Evolutionary conservation across 2,329 filamentous ascomycete species (phyloP).

Genomic region (Beauveria brongniartii): DNA sequence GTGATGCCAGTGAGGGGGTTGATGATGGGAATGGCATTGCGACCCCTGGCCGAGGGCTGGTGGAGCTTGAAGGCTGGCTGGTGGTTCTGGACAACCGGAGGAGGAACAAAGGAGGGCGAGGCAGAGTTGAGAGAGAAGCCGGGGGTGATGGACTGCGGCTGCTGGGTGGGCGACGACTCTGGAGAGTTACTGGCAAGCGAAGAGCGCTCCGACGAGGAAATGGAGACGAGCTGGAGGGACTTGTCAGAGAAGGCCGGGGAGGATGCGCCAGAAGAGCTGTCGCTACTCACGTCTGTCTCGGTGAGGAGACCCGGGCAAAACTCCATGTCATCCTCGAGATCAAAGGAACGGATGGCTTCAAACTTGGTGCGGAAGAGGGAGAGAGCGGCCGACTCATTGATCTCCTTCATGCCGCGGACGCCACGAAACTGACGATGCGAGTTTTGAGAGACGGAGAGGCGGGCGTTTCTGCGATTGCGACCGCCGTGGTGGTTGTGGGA

Average conservation of each 20-base stretch:
- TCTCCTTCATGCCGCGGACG: constrained; percentile 78
- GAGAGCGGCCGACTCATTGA: constrained; percentile 68
- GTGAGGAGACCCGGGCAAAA: constrained; percentile 91
- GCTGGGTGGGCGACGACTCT: constrained; percentile 82
- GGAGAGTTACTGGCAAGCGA: constrained; percentile 93
- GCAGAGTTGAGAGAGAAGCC: constrained; percentile 65
- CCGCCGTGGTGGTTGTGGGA: constrained; percentile 66
- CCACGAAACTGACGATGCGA: constrained; percentile 79
- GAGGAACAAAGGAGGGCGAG: constrained; percentile 58
- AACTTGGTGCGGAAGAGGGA: constrained; percentile 78
- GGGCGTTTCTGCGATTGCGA: constrained; percentile 76
- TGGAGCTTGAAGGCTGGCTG: constrained; percentile 69
- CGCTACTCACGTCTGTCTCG: constrained; percentile 74
- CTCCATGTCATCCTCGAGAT: constrained; percentile 90
- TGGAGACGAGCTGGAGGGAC: constrained; percentile 67
- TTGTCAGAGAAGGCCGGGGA: constrained; percentile 24
- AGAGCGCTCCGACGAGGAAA: constrained; percentile 91
- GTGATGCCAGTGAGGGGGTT: constrained; percentile 86
- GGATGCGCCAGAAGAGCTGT: constrained; percentile 11
- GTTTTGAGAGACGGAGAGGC: constrained; percentile 73
- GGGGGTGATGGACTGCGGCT: constrained; percentile 70
- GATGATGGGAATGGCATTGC: constrained; percentile 96
- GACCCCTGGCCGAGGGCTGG: constrained; percentile 80
- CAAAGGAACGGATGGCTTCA: constrained; percentile 86
- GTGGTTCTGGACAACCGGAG: constrained; percentile 58